Base-by-base conservation (phyloP, 805 yeast species). In the Ogataea haglerorum region DNA sequence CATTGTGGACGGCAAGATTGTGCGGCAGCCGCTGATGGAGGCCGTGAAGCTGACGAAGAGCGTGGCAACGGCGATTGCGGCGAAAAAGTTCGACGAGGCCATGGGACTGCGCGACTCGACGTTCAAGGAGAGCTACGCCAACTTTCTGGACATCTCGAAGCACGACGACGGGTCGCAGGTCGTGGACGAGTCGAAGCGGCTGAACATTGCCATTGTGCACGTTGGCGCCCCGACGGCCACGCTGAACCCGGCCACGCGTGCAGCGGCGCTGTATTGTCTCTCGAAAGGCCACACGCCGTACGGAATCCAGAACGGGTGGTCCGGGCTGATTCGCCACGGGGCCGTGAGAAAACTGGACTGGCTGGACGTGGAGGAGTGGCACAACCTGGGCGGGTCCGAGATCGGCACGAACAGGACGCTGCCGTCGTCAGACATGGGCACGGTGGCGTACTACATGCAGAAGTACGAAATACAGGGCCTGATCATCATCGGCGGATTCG, bases 161-260 rank as follows among this genome's bases (percentile, higher is more conserved):
- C 76, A 80, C 36, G 85, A 84, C 58, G 82, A 81, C 60, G 80
- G 76, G 40, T 70, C 76, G 25, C 77, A 78, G 37, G 47, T 69
- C 5, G 67, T 83, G 49, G 88, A 93, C 7, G 72, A 64, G 14
- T 75, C 68, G 16, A 68, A 84, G 56, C 70, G 82, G 45, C 71
- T 82, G 53, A 84, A 79, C 53, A 76, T 90, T 52, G 99, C 93
- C 40, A 82, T 93, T 47, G 75, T 93, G 39, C 86, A 89, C 57
- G 85, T 91, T 32, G 99, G 99, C 53, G 99, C 99, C 0, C 96
- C 99, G 17, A 91, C 98, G 10, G 96, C 95, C 37, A 97, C 96
- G 34, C 75, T 93, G 80, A 93, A 93, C 60, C 79, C 93, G 46
- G 96, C 96, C 3, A 80, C 89, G 9, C 76, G 90, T 49, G 86